Conservation (phyloP, 1,284 basidiomycete genomes). For the Naganishia cerealis region DNA sequence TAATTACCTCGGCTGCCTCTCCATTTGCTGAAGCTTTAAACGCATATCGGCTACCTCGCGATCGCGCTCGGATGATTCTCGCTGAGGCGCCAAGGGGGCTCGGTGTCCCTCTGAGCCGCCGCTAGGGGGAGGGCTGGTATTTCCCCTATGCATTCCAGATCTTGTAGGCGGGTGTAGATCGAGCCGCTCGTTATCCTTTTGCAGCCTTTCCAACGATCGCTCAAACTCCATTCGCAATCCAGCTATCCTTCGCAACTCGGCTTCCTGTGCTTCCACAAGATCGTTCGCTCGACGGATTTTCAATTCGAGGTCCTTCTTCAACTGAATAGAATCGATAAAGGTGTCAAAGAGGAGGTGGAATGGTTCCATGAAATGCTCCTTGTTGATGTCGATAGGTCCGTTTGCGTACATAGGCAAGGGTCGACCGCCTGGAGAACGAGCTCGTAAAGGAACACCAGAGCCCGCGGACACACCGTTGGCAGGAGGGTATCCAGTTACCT, state of each 20-base stretch:
- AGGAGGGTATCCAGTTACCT: background rate
- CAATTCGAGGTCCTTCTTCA: slow-evolving; percentile 27
- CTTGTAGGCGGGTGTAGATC: background rate
- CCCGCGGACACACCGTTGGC: background rate
- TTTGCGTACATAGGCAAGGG: background rate
- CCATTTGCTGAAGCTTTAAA: background rate
- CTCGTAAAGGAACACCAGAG: background rate
- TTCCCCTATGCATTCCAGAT: background rate
- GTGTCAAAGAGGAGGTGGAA: slow-evolving; percentile 35
- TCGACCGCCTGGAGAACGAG: slow-evolving; percentile 12
- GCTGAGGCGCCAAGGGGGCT: background rate
- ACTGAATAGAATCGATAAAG: slow-evolving; percentile 33
- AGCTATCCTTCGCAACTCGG: slow-evolving; percentile 27
- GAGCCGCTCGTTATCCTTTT: slow-evolving; percentile 11
- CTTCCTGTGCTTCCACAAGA: slow-evolving; percentile 32
- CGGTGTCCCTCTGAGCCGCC: slow-evolving; percentile 6
- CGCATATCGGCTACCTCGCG: background rate
- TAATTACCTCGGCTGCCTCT: slow-evolving; percentile 1
- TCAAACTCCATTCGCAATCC: slow-evolving; percentile 29
- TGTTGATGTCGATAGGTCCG: slow-evolving; percentile 20
- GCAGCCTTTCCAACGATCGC: slow-evolving; percentile 20
- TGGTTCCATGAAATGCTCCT: slow-evolving; percentile 31
- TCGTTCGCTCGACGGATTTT: slow-evolving; percentile 34
- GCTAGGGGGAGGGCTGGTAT: slow-evolving; percentile 10
- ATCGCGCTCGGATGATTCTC: background rate